Percentiles rank a stretch among this genome's conserved stretches.
Conservation (phyloP, 78 protist genomes). For the Creolimax fragrantissima region DNA sequence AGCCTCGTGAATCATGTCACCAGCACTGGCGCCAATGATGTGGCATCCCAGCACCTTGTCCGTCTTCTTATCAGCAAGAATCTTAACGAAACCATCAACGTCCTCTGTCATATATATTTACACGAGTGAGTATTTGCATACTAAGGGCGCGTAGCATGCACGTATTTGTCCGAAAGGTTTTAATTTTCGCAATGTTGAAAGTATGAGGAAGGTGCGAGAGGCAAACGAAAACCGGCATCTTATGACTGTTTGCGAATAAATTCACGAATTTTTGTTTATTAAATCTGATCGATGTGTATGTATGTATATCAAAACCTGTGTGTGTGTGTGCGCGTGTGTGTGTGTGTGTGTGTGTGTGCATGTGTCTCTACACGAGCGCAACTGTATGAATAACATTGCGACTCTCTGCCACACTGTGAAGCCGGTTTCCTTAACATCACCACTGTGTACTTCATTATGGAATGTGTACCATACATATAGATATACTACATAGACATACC, state of each 20-base stretch:
- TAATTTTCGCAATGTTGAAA: no score
- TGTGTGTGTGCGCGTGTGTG: conserved; percentile 3
- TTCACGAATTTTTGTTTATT: no score
- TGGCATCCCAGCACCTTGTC: conserved; percentile 87
- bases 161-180: no score
- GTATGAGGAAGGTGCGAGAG: no score
- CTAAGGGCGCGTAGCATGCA: no score
- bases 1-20: conserved; percentile 87
- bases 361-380: neutral
- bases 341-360: neutral
- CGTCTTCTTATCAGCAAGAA: conserved; percentile 68
- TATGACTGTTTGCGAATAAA: no score
- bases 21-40: conserved; percentile 84
- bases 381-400: neutral
- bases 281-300: no score
- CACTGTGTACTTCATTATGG: neutral
- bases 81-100: conserved; percentile 91
- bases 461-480: neutral
- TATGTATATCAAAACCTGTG: no score
- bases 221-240: neutral
- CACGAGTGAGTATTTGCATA: no score
- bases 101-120: conserved; percentile 12
- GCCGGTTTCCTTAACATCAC: no score
- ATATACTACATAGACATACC: neutral
- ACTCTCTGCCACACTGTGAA: no score